Percentiles rank a stretch among this genome's conserved stretches.
Conservation (phyloP, 2,329 filamentous ascomycete species). For the Ustilaginoidea virens region DNA sequence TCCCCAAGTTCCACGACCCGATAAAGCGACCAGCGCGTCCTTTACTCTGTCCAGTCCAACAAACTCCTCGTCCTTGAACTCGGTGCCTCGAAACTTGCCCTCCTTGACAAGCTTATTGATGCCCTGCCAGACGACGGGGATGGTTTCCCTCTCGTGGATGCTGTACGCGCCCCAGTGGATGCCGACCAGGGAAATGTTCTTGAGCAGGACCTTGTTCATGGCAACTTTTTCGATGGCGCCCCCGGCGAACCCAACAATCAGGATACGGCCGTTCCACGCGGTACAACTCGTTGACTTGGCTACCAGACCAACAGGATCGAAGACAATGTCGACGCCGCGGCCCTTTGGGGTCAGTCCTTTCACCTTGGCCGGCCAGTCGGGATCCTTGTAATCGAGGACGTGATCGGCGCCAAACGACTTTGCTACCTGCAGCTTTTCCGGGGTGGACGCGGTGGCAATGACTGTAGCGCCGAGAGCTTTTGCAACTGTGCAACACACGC, state of each 20-base stretch:
- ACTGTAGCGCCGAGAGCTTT: conserved; percentile 86
- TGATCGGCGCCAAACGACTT: conserved; percentile 73
- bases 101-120: conserved; percentile 62
- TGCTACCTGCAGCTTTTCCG: conserved; percentile 68
- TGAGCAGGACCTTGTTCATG: conserved; percentile 81
- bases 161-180: conserved; percentile 85
- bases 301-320: conserved; percentile 84
- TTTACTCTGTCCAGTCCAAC: conserved; percentile 68
- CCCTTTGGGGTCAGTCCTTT: conserved; percentile 62
- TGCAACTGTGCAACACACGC: conserved; percentile 37
- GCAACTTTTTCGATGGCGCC: conserved; percentile 75
- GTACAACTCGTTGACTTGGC: conserved; percentile 81
- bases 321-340: conserved; percentile 76
- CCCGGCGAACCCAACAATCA: conserved; percentile 75
- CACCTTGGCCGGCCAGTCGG: conserved; percentile 50
- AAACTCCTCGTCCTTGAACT: conserved; percentile 70
- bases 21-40: conserved; percentile 61
- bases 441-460: conserved; percentile 76
- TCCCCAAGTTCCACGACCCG: conserved; percentile 76
- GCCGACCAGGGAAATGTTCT: conserved; percentile 83
- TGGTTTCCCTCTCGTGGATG: conserved; percentile 52
- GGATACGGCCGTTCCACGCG: conserved; percentile 78
- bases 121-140: conserved; percentile 64
- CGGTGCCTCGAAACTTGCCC: conserved; percentile 69
- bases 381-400: conserved; percentile 58